A percentile compares a stretch with the other conserved stretches of the same genome.
These are phyloP conservation scores for Hemileccinum impolitum DNA, from an alignment of 768 basidiomycete genomes.

Conservation along the genomic window DNA sequence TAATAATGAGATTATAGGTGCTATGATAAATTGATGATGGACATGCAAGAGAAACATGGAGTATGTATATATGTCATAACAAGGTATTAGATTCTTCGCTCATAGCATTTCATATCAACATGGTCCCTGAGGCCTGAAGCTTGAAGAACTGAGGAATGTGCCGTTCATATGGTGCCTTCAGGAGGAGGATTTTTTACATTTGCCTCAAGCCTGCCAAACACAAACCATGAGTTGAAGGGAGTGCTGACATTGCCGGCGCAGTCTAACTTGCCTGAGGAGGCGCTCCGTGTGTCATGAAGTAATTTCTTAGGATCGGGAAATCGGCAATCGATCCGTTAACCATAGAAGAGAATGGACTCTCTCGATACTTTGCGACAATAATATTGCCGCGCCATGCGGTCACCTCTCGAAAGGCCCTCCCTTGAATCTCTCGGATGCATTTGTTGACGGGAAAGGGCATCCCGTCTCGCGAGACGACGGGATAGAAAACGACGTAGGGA, in stretches of 20 bases:
- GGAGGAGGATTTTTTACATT: conserved; percentile 11
- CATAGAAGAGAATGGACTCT: conserved; percentile 48
- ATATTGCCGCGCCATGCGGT: conserved; percentile 79
- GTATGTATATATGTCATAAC: conserved; percentile 4
- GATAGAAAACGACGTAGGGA: conserved; percentile 82
- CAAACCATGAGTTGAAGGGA: conserved; percentile 19
- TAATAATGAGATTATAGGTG: conserved; percentile 6
- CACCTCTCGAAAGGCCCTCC: conserved; percentile 53
- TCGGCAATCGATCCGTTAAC: conserved; percentile 79
- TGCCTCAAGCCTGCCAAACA: conserved; percentile 27
- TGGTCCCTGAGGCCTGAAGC: conserved; percentile 14
- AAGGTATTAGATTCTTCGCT: conserved; percentile 1
- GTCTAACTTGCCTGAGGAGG: conserved; percentile 39
- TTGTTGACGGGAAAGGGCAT: conserved; percentile 83
- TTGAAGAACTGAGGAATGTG: not conserved
- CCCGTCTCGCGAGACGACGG: conserved; percentile 69
- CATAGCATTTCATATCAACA: conserved; percentile 22
- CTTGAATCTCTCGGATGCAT: conserved; percentile 72
- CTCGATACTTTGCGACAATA: conserved; percentile 66
- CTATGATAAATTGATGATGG: conserved; percentile 19
- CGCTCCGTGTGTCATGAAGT: conserved; percentile 62
- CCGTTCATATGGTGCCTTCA: not conserved
- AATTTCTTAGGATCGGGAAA: conserved; percentile 79
- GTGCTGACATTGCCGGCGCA: conserved; percentile 14
- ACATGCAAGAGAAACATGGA: conserved; percentile 25